These are phyloP conservation scores for Crithidia mellificae DNA, from an alignment of 208 protist species.

Conservation along the genomic window DNA sequence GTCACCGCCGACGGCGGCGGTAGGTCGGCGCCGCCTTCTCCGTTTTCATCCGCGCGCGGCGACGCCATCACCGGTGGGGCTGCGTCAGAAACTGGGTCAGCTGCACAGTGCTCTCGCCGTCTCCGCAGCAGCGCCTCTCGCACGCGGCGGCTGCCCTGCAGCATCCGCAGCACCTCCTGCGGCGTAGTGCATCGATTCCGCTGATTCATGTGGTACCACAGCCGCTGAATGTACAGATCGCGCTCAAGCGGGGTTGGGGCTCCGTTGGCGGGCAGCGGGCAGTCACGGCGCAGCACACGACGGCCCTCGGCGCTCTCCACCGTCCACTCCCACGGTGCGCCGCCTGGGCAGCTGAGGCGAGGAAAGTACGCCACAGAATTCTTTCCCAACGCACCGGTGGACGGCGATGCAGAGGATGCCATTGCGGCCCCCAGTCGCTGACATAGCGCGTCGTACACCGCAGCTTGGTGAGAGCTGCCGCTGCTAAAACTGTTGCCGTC, in stretches of 20 bases:
- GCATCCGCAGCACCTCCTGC: constrained; percentile 51
- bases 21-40: neutral
- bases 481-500: neutral
- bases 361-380: constrained; percentile 47
- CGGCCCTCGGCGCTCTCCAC: constrained; percentile 39
- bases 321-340: constrained; percentile 86
- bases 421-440: constrained; percentile 27
- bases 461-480: neutral
- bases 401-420: neutral
- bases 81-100: no score
- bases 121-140: constrained; percentile 32
- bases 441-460: constrained; percentile 10
- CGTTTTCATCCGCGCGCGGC: neutral
- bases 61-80: neutral
- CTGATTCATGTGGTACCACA: constrained; percentile 79
- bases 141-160: constrained; percentile 48
- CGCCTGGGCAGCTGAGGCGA: constrained; percentile 68
- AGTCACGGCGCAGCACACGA: constrained; percentile 38
- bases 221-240: constrained; percentile 64
- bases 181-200: constrained; percentile 60
- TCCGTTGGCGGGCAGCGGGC: constrained; percentile 74
- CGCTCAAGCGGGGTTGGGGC: constrained; percentile 83
- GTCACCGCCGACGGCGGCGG: no score
- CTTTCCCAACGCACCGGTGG: neutral
- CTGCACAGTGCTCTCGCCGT: no score